phyloP scores from a whole-genome alignment of 164 flowering plant genomes.

The Chimonanthus salicifolius region DNA sequence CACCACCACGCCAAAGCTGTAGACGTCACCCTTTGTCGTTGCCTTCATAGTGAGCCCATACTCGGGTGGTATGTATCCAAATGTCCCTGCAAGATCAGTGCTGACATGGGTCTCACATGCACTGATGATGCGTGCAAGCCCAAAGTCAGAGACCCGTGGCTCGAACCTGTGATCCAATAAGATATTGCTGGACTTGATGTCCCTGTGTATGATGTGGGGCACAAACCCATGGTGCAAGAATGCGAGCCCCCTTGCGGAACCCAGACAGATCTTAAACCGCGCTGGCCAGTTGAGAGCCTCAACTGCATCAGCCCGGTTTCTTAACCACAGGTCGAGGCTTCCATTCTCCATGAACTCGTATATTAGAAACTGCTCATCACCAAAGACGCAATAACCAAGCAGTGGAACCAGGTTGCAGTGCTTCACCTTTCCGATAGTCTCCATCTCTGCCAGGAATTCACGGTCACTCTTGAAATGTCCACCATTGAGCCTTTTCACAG shows the following conservation, averaged over 20 bases:
- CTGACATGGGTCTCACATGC: slow-evolving; percentile 65
- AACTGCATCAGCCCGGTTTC: slow-evolving; percentile 50
- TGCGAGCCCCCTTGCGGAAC: slow-evolving; percentile 61
- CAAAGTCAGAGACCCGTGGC: slow-evolving; percentile 63
- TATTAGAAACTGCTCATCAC: slow-evolving; percentile 48
- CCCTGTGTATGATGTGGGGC: slow-evolving; percentile 67
- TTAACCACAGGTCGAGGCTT: slow-evolving; percentile 66
- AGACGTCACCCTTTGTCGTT: slow-evolving; percentile 54
- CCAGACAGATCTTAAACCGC: slow-evolving; percentile 49
- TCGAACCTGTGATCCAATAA: slow-evolving; percentile 41
- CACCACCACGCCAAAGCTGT: slow-evolving; percentile 65
- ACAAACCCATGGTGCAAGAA: slow-evolving; percentile 65
- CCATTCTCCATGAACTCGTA: slow-evolving; percentile 71
- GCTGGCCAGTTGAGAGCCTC: slow-evolving; percentile 51
- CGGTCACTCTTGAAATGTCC: slow-evolving; percentile 47
- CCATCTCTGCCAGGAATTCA: slow-evolving; percentile 63
- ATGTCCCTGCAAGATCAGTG: slow-evolving; percentile 58
- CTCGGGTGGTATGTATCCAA: slow-evolving; percentile 69
- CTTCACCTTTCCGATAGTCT: slow-evolving; percentile 65
- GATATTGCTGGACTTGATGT: slow-evolving; percentile 67
- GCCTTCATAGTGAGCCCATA: slow-evolving; percentile 59
- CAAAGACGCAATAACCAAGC: slow-evolving; percentile 52
- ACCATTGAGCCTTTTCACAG: slow-evolving; percentile 53
- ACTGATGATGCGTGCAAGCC: slow-evolving; percentile 62
- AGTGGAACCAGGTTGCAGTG: slow-evolving; percentile 53